Evolutionary conservation across 768 basidiomycete genomes (phyloP).

Genomic region (Coprinellus micaceus): DNA sequence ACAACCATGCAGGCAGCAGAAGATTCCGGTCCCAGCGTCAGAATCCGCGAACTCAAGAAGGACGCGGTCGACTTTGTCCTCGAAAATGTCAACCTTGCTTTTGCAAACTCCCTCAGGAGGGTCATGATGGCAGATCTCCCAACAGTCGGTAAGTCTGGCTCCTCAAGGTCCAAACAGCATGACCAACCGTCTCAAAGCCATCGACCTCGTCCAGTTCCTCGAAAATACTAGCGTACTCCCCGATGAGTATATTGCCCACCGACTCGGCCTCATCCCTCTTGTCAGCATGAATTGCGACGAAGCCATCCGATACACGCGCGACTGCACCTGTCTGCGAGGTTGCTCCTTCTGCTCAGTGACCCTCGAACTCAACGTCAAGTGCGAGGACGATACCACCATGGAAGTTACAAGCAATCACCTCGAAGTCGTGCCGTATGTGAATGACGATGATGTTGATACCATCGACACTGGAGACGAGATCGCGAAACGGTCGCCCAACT

Average conservation of each 20-base stretch:
- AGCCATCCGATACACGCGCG: conserved; percentile 83
- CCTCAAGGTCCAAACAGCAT: background rate
- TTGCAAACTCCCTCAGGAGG: conserved; percentile 91
- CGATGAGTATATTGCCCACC: conserved; percentile 96
- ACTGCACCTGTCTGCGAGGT: conserved; percentile 83
- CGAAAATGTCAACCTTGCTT: conserved; percentile 93
- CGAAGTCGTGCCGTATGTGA: conserved; percentile 49
- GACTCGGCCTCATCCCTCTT: conserved; percentile 91
- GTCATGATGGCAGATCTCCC: conserved; percentile 96
- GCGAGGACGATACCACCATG: conserved; percentile 70
- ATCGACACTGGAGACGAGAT: conserved; percentile 62
- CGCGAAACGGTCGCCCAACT: conserved; percentile 65
- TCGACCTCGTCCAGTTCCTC: conserved; percentile 93
- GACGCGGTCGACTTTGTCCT: conserved; percentile 90
- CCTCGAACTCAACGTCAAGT: conserved; percentile 73
- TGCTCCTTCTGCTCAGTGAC: conserved; percentile 86
- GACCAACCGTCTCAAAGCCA: conserved; percentile 52
- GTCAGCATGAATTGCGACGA: conserved; percentile 86
- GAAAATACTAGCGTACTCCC: conserved; percentile 90
- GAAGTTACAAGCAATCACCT: conserved; percentile 85
- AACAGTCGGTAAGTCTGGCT: conserved; percentile 74
- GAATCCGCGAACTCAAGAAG: conserved; percentile 79
- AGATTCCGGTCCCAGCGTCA: conserved; percentile 64
- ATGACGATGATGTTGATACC: conserved; percentile 25
- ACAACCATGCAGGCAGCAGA: conserved; percentile 34